Conservation (phyloP, 1,139 yeast species). For the Yamadazyma atlantica region DNA sequence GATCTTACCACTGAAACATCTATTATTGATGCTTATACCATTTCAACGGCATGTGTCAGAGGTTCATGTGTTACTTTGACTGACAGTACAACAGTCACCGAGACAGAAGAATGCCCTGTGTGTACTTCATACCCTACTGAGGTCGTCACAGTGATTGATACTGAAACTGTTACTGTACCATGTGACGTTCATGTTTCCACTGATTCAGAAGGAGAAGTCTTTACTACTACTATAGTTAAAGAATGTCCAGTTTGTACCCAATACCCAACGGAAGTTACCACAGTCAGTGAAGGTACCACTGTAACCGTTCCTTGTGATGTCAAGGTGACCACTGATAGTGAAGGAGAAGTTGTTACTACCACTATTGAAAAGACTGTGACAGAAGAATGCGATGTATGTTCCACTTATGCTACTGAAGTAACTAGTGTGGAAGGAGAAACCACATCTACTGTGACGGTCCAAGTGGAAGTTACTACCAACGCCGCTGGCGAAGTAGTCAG, state of each 20-base stretch:
- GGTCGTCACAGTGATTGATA: constrained; percentile 8
- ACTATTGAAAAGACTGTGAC: neutral
- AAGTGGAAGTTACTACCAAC: neutral
- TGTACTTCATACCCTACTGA: constrained; percentile 7
- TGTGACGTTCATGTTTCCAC: constrained; percentile 10
- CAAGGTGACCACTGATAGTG: neutral
- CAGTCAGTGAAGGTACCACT: neutral
- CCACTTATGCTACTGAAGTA: neutral
- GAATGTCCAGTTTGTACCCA: constrained; percentile 12
- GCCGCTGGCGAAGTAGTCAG: neutral
- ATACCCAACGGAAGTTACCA: neutral
- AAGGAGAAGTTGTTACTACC: neutral
- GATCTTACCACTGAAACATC: constrained; percentile 7
- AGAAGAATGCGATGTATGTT: neutral
- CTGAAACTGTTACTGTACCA: constrained; percentile 10
- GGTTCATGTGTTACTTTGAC: constrained; percentile 6
- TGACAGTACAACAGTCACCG: neutral
- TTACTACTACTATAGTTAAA: constrained; percentile 15
- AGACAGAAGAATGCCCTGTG: constrained; percentile 5
- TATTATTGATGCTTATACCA: constrained; percentile 2
- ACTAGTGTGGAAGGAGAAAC: neutral
- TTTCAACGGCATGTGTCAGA: constrained; percentile 4
- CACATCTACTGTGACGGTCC: neutral
- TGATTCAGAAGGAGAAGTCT: constrained; percentile 4
- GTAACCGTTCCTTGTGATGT: constrained; percentile 1